Conservation (phyloP, 1,139 yeast genomes). For the Nematodospora anomalae region DNA sequence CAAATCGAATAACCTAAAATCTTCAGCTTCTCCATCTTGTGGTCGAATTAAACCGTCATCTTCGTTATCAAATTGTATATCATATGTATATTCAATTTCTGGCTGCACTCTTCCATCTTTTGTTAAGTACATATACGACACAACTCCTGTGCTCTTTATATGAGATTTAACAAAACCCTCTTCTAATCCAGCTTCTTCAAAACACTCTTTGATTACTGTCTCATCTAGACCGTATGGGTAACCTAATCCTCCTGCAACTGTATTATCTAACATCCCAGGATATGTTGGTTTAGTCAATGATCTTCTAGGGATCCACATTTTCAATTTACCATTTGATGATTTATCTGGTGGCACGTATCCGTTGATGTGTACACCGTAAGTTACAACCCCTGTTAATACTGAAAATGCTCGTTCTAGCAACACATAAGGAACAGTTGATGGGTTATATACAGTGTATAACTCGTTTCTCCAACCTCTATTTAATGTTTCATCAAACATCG, state of each 20-base stretch:
- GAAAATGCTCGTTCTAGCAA: slow-evolving; percentile 79
- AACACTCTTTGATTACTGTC: slow-evolving; percentile 81
- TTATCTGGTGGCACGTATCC: slow-evolving; percentile 59
- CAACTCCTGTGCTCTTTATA: slow-evolving; percentile 58
- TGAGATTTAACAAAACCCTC: slow-evolving; percentile 48
- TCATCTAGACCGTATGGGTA: slow-evolving; percentile 74
- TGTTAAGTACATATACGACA: slow-evolving; percentile 61
- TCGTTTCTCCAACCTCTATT: slow-evolving; percentile 86
- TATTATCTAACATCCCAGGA: slow-evolving; percentile 89
- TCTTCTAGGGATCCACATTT: slow-evolving; percentile 85
- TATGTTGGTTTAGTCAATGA: slow-evolving; percentile 77
- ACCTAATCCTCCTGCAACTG: slow-evolving; percentile 94
- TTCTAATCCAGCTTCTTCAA: slow-evolving; percentile 85
- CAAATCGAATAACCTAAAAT: slow-evolving; percentile 61
- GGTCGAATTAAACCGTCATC: slow-evolving; percentile 60
- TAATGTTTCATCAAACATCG: slow-evolving; percentile 42
- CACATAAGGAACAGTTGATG: slow-evolving; percentile 56
- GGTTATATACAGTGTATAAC: slow-evolving; percentile 68
- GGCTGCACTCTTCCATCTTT: slow-evolving; percentile 72
- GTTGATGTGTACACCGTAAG: slow-evolving; percentile 86
- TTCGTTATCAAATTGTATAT: slow-evolving; percentile 55
- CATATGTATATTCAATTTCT: slow-evolving; percentile 81
- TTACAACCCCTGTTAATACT: slow-evolving; percentile 77
- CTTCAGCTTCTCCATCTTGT: slow-evolving; percentile 82
- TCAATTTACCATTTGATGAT: slow-evolving; percentile 43